Evolutionary conservation across 2,329 filamentous ascomycete genomes (phyloP).

Genomic region (Alternaria panax): DNA sequence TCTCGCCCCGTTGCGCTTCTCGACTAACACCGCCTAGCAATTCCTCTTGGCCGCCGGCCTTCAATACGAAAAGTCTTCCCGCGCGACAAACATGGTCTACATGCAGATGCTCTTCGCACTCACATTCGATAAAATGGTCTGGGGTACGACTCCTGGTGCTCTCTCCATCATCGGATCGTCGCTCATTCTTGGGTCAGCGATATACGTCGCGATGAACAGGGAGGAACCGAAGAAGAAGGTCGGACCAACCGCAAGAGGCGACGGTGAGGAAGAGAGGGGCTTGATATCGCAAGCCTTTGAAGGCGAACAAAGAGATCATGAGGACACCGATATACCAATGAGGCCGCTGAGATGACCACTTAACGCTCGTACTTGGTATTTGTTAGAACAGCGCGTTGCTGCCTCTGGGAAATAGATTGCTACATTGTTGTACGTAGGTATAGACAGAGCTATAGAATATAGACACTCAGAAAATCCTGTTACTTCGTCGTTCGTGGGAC

Average conservation of each 20-base stretch:
- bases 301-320: conserved; percentile 18
- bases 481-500: no score
- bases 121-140: conserved; percentile 69
- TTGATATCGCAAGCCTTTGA: conserved; percentile 35
- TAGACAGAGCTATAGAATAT: background rate
- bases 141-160: conserved; percentile 64
- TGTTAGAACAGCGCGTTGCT: background rate
- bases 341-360: conserved; percentile 22
- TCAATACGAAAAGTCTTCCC: conserved; percentile 70
- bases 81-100: conserved; percentile 73
- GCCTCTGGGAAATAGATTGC: background rate
- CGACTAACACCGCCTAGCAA: conserved; percentile 58
- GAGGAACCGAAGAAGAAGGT: conserved; percentile 43
- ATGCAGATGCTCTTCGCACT: conserved; percentile 75
- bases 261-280: conserved; percentile 45
- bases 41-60: conserved; percentile 82
- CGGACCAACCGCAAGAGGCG: conserved; percentile 18
- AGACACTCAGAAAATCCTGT: background rate
- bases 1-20: background rate
- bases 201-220: conserved; percentile 68
- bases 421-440: background rate
- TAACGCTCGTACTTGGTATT: background rate
- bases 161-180: conserved; percentile 68
- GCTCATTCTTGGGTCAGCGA: conserved; percentile 69
- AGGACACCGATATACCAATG: conserved; percentile 26